A percentile compares a stretch with the other conserved stretches of the same genome.
Conservation (phyloP, 2,329 filamentous ascomycete genomes). For the Cordyceps cicadae region DNA sequence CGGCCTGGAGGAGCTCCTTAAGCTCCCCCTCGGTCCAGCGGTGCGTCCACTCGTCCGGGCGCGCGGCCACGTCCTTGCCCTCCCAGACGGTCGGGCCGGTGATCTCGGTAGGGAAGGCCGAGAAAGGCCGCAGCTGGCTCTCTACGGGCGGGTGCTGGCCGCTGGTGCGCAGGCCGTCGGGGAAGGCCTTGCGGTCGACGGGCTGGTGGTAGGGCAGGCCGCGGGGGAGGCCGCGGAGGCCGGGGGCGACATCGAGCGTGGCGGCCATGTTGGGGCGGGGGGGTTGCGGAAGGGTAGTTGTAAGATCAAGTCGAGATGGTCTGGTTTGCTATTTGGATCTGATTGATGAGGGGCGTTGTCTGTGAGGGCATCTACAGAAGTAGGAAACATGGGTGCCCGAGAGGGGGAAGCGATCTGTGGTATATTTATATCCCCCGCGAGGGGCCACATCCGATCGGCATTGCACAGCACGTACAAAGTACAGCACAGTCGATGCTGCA, state of each 20-base stretch:
- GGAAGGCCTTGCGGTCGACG: conserved; percentile 26
- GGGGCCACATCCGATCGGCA: not conserved
- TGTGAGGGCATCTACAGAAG: conserved; percentile 13
- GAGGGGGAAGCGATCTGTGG: conserved; percentile 13
- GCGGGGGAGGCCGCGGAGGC: conserved; percentile 8
- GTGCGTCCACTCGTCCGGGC: conserved; percentile 66
- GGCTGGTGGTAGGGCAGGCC: conserved; percentile 8
- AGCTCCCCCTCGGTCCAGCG: conserved; percentile 58
- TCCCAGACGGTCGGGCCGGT: conserved; percentile 66
- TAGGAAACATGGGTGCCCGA: conserved; percentile 16
- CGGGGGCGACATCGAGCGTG: conserved; percentile 5
- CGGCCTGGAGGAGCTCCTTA: conserved; percentile 53
- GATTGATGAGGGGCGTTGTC: not conserved
- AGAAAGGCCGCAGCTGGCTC: conserved; percentile 56
- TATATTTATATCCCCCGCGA: conserved; percentile 5
- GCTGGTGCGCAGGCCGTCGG: conserved; percentile 43
- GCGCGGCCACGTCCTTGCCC: conserved; percentile 52
- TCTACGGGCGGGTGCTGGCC: conserved; percentile 67
- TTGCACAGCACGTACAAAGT: not conserved
- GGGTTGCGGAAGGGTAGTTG: not conserved
- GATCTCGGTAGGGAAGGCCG: conserved; percentile 62
- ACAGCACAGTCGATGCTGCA: not conserved
- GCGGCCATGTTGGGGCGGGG: not conserved
- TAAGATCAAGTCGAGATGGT: not conserved
- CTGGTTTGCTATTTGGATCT: not conserved